Evolutionary conservation across 148 eudicot species (phyloP).

Genomic region (Silene latifolia): DNA sequence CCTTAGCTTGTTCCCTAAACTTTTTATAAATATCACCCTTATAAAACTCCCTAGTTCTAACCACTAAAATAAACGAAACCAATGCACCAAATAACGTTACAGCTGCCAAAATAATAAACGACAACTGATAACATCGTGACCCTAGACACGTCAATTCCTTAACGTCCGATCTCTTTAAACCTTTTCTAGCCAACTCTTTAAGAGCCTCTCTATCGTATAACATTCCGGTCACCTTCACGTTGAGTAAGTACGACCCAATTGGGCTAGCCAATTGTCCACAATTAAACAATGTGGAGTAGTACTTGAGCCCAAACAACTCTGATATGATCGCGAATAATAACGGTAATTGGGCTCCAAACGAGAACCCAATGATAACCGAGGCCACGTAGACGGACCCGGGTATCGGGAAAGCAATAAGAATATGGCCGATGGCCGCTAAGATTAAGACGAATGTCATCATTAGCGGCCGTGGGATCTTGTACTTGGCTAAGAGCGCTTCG

Average conservation of each 20-base stretch:
- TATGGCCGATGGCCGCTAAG: constrained; percentile 38
- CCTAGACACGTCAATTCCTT: constrained; percentile 44
- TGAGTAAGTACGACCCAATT: constrained; percentile 38
- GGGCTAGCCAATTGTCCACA: constrained; percentile 48
- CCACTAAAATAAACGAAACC: constrained; percentile 35
- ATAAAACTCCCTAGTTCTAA: constrained; percentile 44
- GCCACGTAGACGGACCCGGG: constrained; percentile 42
- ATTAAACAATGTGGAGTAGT: constrained; percentile 51
- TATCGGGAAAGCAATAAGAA: constrained; percentile 39
- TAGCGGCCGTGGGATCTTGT: constrained; percentile 46
- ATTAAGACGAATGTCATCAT: constrained; percentile 43
- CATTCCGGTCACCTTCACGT: constrained; percentile 38
- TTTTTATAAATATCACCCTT: constrained; percentile 49
- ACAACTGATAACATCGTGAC: constrained; percentile 31
- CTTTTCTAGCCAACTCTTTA: constrained; percentile 32
- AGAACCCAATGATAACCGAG: constrained; percentile 45
- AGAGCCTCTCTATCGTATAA: constrained; percentile 33
- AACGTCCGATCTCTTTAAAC: constrained; percentile 23
- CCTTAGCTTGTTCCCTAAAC: constrained; percentile 34
- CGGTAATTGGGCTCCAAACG: constrained; percentile 50
- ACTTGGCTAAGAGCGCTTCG: constrained; percentile 36
- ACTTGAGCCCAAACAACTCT: constrained; percentile 50
- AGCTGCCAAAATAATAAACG: constrained; percentile 33
- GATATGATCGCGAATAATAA: constrained; percentile 45
- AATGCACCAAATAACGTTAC: constrained; percentile 36